Evolutionary conservation across 1,139 yeast genomes (phyloP).

Genomic region (Suhomyces wounanorum): DNA sequence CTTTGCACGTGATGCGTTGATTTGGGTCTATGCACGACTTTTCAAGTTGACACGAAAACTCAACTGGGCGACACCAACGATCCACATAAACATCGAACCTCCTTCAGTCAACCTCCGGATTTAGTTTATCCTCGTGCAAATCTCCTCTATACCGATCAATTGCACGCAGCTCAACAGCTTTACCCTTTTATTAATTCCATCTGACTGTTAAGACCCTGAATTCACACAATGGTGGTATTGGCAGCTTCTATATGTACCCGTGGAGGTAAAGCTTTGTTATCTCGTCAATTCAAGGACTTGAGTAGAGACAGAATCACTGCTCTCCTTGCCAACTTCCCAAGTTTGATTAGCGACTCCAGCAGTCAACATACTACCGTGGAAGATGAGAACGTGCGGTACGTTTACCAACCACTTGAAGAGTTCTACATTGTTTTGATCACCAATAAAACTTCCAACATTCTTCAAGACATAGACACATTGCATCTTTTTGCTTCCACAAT

Average conservation of each 20-base stretch:
- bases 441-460: constrained; percentile 85
- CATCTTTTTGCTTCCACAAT: constrained; percentile 83
- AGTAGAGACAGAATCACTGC: constrained; percentile 85
- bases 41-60: constrained; percentile 16
- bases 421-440: constrained; percentile 90
- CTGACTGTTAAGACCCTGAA: neutral
- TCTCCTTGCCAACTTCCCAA: constrained; percentile 82
- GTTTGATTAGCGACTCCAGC: constrained; percentile 67
- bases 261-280: constrained; percentile 89
- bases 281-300: constrained; percentile 89
- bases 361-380: constrained; percentile 94
- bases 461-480: constrained; percentile 92
- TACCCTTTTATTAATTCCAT: neutral
- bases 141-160: constrained; percentile 1
- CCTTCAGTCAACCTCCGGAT: neutral
- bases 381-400: constrained; percentile 89
- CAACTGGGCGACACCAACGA: constrained; percentile 7
- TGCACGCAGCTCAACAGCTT: neutral
- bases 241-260: constrained; percentile 96
- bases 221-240: constrained; percentile 46
- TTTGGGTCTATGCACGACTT: constrained; percentile 9
- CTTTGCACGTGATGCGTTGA: constrained; percentile 3
- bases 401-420: constrained; percentile 95
- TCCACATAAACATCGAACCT: constrained; percentile 2
- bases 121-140: constrained; percentile 1